Evolutionary conservation across 2,329 filamentous ascomycete species (phyloP).

Genomic region (Cercospora brassicicola): DNA sequence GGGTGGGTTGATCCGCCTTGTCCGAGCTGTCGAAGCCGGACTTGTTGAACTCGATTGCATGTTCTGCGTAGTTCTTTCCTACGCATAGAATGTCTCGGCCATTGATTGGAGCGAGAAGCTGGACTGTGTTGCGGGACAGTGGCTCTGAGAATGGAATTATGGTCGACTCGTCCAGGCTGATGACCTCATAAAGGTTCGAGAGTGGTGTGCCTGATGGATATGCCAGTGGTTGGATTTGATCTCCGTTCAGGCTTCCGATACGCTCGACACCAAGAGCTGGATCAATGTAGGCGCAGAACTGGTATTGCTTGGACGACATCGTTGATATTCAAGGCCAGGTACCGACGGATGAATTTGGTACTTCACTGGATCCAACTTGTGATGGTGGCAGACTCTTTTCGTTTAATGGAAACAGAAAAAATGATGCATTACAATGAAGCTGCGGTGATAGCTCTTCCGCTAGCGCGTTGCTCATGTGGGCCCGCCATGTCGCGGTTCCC

Average conservation of each 20-base stretch:
- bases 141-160: constrained; percentile 42
- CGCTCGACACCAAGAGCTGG: not conserved
- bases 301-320: not conserved
- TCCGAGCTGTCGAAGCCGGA: constrained; percentile 58
- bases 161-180: constrained; percentile 47
- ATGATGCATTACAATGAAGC: not conserved
- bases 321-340: not conserved
- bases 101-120: constrained; percentile 50
- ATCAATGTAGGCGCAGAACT: constrained; percentile 4
- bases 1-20: constrained; percentile 53
- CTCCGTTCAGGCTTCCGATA: constrained; percentile 22
- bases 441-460: not conserved
- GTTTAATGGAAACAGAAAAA: not conserved
- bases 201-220: constrained; percentile 52
- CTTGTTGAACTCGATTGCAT: constrained; percentile 59
- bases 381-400: not conserved
- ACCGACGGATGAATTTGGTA: fast-evolving
- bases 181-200: constrained; percentile 53
- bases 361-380: not conserved
- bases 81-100: constrained; percentile 57
- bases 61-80: constrained; percentile 59
- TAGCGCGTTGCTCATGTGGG: not conserved
- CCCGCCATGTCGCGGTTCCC: not conserved
- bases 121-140: constrained; percentile 41
- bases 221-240: constrained; percentile 47